Evolutionary conservation across 192 early-diverging fungal genomes (phyloP).

Genomic region (Pecoramyces ruminantium): DNA sequence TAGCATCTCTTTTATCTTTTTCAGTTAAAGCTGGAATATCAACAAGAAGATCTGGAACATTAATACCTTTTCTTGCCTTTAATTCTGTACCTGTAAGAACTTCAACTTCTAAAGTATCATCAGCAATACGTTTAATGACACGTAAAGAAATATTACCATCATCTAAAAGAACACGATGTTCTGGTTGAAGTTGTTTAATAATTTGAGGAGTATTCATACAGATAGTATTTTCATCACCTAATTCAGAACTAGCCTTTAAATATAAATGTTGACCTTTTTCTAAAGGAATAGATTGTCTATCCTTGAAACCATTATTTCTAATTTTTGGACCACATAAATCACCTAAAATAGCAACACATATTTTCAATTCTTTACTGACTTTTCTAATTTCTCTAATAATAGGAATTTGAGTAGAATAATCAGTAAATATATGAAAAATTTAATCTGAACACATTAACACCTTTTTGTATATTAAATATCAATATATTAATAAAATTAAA

Average conservation of each 20-base stretch:
- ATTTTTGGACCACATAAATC: conserved; percentile 34
- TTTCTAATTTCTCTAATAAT: conserved; percentile 24
- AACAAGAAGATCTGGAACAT: conserved; percentile 27
- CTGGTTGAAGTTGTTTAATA: conserved; percentile 18
- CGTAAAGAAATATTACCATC: conserved; percentile 21
- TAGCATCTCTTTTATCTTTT: conserved; percentile 26
- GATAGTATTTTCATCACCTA: not conserved
- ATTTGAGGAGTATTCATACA: no score
- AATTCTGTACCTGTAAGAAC: conserved; percentile 23
- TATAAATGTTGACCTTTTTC: conserved; percentile 3
- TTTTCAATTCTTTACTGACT: conserved; percentile 9
- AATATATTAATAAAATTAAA: no score
- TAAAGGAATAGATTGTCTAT: conserved; percentile 15
- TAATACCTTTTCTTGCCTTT: conserved; percentile 34
- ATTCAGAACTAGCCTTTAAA: no score
- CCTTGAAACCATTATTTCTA: conserved; percentile 26
- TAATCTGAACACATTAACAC: conserved; percentile 29
- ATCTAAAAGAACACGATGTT: conserved; percentile 28
- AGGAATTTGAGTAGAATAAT: conserved; percentile 21
- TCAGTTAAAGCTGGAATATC: conserved; percentile 30
- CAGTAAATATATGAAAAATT: conserved; percentile 31
- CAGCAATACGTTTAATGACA: conserved; percentile 15
- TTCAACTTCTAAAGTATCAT: conserved; percentile 17
- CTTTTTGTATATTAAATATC: no score
- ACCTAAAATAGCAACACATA: conserved; percentile 28